A percentile compares a stretch with the other conserved stretches of the same genome.
These are phyloP conservation scores for Volvox reticuliferus DNA, from an alignment of 139 green algal species.

Conservation along the genomic window DNA sequence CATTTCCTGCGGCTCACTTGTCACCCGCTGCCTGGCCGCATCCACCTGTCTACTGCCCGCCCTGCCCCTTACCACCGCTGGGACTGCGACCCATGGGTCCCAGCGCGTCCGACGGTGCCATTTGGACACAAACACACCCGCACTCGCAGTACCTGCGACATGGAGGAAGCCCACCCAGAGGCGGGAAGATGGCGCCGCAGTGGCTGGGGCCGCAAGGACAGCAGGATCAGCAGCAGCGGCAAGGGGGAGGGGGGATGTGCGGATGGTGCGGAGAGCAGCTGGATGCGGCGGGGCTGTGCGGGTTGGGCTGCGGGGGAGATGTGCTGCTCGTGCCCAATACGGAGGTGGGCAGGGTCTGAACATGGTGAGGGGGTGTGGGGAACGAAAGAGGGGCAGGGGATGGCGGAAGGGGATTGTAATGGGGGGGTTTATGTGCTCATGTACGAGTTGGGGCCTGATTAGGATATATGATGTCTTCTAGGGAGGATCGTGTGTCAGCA, in stretches of 20 bases:
- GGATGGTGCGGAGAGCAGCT: background rate
- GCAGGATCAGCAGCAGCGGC: constrained; percentile 6
- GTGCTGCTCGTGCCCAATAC: background rate
- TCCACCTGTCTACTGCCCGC: background rate
- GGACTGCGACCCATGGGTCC: background rate
- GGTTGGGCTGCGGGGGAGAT: background rate
- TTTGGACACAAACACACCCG: too few relatives aligned
- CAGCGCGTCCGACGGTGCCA: too few relatives aligned
- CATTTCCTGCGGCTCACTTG: background rate
- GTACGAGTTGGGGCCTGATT: too few relatives aligned
- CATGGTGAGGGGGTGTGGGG: background rate
- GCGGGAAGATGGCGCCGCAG: too few relatives aligned
- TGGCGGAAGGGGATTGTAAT: background rate
- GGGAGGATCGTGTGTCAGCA: too few relatives aligned
- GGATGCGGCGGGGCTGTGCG: background rate
- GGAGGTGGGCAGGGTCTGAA: background rate
- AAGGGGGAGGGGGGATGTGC: background rate
- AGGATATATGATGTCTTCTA: too few relatives aligned
- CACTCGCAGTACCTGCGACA: too few relatives aligned
- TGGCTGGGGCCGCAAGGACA: background rate
- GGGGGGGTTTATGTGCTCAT: too few relatives aligned
- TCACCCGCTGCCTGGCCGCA: constrained; percentile 6
- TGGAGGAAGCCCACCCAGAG: too few relatives aligned
- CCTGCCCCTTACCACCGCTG: background rate
- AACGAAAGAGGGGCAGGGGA: background rate